Percentiles rank a stretch among this genome's conserved stretches.
Conservation (phyloP, 23 red algal species). For the Gracilariopsis chorda region DNA sequence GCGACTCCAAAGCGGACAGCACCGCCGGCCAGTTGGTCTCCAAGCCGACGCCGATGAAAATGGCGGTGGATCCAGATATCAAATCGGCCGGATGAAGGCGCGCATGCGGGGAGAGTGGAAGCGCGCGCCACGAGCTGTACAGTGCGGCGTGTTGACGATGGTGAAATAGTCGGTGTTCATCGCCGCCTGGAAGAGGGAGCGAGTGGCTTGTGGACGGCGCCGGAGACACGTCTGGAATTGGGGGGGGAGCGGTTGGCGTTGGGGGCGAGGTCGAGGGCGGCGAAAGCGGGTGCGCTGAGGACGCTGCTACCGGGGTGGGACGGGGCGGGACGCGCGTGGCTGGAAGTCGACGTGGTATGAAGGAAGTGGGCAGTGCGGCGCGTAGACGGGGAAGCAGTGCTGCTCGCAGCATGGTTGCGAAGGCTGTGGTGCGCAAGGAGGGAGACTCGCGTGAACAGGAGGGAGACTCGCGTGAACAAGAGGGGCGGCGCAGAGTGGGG, state of each 20-base stretch:
- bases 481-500: too few relatives aligned
- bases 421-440: too few relatives aligned
- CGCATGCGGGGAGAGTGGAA: conserved; percentile 33
- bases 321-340: neutral
- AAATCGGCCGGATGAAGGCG: conserved; percentile 33
- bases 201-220: conserved; percentile 39
- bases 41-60: conserved; percentile 70
- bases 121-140: neutral
- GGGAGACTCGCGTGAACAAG: too few relatives aligned
- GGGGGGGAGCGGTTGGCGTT: neutral
- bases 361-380: neutral
- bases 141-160: neutral
- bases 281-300: neutral
- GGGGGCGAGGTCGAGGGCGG: neutral
- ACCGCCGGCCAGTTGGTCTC: conserved; percentile 72
- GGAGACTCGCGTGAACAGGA: too few relatives aligned
- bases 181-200: conserved; percentile 50
- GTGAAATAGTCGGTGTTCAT: neutral
- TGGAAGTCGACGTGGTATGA: neutral
- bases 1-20: conserved; percentile 35
- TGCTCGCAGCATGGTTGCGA: neutral
- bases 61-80: conserved; percentile 18
- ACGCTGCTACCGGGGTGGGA: neutral
- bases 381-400: neutral
- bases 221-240: neutral